These are phyloP conservation scores for Botrytis cinerea DNA, from an alignment of 2,329 filamentous ascomycete species.

Conservation along the genomic window DNA sequence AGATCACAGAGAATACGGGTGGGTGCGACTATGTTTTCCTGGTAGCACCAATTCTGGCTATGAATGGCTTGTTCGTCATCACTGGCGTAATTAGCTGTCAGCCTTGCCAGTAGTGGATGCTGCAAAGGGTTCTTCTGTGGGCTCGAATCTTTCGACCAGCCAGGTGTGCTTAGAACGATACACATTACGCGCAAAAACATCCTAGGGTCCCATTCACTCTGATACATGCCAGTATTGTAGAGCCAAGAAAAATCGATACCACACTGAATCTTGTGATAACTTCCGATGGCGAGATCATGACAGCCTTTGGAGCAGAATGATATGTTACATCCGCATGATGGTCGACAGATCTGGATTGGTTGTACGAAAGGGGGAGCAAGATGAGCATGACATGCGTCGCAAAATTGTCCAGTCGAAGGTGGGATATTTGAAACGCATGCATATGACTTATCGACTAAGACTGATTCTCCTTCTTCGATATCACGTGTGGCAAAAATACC, in stretches of 20 bases:
- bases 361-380: conserved; percentile 28
- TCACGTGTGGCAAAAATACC: conserved; percentile 37
- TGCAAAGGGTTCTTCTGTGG: conserved; percentile 30
- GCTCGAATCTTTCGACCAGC: not conserved
- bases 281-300: conserved; percentile 27
- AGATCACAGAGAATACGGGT: conserved; percentile 32
- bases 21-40: conserved; percentile 35
- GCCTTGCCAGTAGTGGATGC: conserved; percentile 33
- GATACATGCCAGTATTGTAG: conserved; percentile 20
- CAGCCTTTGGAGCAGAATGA: conserved; percentile 36
- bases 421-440: conserved; percentile 28
- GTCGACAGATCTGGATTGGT: conserved; percentile 9
- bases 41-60: conserved; percentile 31
- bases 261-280: conserved; percentile 37
- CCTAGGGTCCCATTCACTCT: conserved; percentile 29
- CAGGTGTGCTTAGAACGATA: conserved; percentile 31
- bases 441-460: conserved; percentile 34
- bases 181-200: conserved; percentile 34
- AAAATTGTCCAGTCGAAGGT: conserved; percentile 28
- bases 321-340: conserved; percentile 32
- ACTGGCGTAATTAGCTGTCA: conserved; percentile 35
- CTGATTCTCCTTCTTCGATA: conserved; percentile 32
- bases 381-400: conserved; percentile 36
- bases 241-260: conserved; percentile 35
- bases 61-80: conserved; percentile 12